Evolutionary conservation across 257 asterid species (phyloP).

Genomic region (Solanum appendiculatum): DNA sequence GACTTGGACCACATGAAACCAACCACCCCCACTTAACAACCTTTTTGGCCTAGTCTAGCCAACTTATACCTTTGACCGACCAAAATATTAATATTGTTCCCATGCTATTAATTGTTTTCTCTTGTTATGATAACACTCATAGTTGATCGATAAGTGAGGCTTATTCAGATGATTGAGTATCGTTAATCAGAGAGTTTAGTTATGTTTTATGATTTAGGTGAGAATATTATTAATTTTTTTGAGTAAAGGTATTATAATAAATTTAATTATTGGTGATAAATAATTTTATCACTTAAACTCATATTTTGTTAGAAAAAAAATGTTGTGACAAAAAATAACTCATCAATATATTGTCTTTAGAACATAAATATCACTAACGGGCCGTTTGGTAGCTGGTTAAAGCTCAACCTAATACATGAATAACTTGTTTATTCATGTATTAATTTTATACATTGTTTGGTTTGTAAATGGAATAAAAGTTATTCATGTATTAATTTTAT

Average conservation of each 20-base stretch:
- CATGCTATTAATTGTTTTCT: background rate
- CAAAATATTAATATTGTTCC: background rate
- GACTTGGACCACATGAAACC: background rate
- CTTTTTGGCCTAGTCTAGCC: background rate
- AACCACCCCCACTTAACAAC: background rate
- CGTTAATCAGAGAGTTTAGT: background rate
- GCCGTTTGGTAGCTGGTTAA: too few species aligned
- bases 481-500: too few species aligned
- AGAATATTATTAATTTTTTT: background rate
- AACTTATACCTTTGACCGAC: background rate
- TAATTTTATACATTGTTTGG: too few species aligned
- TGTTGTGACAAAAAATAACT: too few species aligned
- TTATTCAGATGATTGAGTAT: background rate
- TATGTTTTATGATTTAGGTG: background rate
- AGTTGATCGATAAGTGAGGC: background rate
- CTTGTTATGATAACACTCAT: background rate
- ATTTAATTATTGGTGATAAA: background rate
- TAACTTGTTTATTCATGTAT: too few species aligned
- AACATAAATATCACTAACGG: too few species aligned
- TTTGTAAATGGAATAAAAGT: too few species aligned
- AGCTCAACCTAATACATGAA: too few species aligned
- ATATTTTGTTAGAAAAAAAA: too few species aligned
- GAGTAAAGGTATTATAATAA: background rate
- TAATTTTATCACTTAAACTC: too few species aligned
- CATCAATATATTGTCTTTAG: too few species aligned